These are phyloP conservation scores for Royoungia palumana DNA, from an alignment of 768 basidiomycete genomes.

Conservation along the genomic window DNA sequence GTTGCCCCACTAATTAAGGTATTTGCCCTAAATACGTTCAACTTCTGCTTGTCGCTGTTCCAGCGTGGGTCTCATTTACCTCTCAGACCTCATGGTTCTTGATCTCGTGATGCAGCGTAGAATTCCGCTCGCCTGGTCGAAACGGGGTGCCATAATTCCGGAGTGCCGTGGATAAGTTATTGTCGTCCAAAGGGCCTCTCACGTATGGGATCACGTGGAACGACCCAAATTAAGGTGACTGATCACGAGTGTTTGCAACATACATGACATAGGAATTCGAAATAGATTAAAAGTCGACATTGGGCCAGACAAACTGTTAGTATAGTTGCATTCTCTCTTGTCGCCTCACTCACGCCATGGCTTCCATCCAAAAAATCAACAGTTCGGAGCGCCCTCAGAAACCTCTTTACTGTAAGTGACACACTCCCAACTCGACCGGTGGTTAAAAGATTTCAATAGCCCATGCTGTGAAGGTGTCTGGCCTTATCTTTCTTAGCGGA, in stretches of 20 bases:
- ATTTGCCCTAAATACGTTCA: background rate
- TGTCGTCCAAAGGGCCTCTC: background rate
- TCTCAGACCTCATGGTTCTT: background rate
- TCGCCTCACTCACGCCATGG: slow-evolving; percentile 26
- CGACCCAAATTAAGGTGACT: background rate
- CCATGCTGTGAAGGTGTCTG: slow-evolving; percentile 55
- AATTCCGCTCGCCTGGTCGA: background rate
- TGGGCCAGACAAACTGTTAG: background rate
- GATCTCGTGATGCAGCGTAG: background rate
- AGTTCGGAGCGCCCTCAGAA: slow-evolving; percentile 39
- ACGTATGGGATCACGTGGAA: slow-evolving; percentile 1
- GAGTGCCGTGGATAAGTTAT: background rate
- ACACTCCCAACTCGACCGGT: background rate
- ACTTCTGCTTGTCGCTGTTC: slow-evolving; percentile 9
- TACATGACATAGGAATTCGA: background rate
- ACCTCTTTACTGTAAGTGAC: slow-evolving; percentile 12
- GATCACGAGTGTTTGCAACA: background rate
- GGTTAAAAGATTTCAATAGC: slow-evolving; percentile 30
- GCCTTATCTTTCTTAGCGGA: slow-evolving; percentile 59
- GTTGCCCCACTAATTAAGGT: slow-evolving; percentile 1
- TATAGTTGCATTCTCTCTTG: background rate
- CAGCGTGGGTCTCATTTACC: slow-evolving; percentile 1
- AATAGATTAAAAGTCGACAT: slow-evolving; percentile 6
- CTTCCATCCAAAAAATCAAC: slow-evolving; percentile 56
- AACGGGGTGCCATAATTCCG: slow-evolving; percentile 1